Evolutionary conservation across 2,329 filamentous ascomycete genomes (phyloP).

Genomic region (Ophiocordyceps unilateralis): DNA sequence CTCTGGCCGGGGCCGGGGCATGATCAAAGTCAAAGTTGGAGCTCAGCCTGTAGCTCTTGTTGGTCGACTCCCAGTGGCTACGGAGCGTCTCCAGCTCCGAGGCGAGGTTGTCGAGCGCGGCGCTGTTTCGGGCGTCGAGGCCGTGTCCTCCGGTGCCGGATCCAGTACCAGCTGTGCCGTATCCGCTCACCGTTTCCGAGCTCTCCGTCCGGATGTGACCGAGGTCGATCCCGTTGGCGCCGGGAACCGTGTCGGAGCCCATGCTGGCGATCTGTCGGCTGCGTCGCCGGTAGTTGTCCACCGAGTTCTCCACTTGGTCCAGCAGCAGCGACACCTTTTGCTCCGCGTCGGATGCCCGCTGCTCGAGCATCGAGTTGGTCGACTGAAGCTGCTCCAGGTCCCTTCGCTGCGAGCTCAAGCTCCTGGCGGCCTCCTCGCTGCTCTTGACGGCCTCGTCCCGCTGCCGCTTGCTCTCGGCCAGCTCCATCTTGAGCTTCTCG

Average conservation of each 20-base stretch:
- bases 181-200: constrained; percentile 44
- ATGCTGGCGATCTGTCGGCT: constrained; percentile 40
- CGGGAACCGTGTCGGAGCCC: constrained; percentile 24
- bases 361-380: constrained; percentile 68
- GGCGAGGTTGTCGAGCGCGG: constrained; percentile 75
- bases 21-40: constrained; percentile 74
- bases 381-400: constrained; percentile 69
- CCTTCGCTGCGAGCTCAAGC: constrained; percentile 41
- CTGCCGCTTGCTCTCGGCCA: constrained; percentile 47
- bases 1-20: constrained; percentile 16
- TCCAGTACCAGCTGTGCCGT: too few species aligned
- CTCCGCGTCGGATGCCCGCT: constrained; percentile 76
- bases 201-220: constrained; percentile 36
- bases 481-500: constrained; percentile 47
- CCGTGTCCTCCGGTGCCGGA: constrained; percentile 27
- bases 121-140: constrained; percentile 35
- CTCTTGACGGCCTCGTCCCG: constrained; percentile 47
- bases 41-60: constrained; percentile 84
- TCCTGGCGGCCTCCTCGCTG: constrained; percentile 33
- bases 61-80: constrained; percentile 88
- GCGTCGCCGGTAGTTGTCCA: constrained; percentile 82
- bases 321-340: constrained; percentile 83
- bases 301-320: constrained; percentile 84
- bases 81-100: constrained; percentile 82
- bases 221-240: constrained; percentile 17